Conservation (phyloP, 257 asterid genomes). For the Capsicum pubescens region DNA sequence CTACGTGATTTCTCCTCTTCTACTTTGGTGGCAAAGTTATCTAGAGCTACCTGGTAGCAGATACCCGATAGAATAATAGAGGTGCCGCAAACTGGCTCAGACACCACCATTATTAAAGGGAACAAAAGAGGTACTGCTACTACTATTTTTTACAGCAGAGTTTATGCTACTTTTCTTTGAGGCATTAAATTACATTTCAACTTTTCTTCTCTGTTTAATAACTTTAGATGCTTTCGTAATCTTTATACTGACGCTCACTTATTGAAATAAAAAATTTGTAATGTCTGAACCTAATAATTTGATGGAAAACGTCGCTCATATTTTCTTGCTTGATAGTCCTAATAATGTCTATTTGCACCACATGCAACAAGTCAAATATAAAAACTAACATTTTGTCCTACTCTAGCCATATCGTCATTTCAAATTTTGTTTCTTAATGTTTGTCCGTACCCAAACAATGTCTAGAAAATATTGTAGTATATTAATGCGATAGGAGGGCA, state of each 20-base stretch:
- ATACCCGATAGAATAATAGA: not conserved
- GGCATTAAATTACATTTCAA: not conserved
- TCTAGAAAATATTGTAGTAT: not conserved
- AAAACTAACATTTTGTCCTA: not conserved
- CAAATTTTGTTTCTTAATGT: not conserved
- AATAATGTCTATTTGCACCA: not conserved
- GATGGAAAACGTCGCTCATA: not conserved
- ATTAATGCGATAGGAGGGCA: not conserved
- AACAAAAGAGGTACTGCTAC: not conserved
- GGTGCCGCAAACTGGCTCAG: not conserved
- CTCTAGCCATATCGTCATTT: not conserved
- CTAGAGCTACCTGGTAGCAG: not conserved
- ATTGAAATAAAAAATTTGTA: not conserved
- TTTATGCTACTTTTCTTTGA: not conserved
- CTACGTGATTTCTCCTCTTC: not conserved
- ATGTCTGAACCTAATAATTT: not conserved
- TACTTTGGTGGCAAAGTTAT: not conserved
- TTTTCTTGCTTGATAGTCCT: not conserved
- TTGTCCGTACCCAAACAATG: not conserved
- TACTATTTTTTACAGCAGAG: not conserved
- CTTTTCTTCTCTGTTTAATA: not conserved
- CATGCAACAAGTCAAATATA: not conserved
- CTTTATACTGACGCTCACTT: not conserved
- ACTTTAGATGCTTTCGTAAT: conserved; percentile 8
- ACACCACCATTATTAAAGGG: not conserved